Percentiles rank a stretch among this genome's conserved stretches.
These are phyloP conservation scores for Melampsora larici-populina DNA, from an alignment of 1,284 basidiomycete genomes.

Conservation along the genomic window DNA sequence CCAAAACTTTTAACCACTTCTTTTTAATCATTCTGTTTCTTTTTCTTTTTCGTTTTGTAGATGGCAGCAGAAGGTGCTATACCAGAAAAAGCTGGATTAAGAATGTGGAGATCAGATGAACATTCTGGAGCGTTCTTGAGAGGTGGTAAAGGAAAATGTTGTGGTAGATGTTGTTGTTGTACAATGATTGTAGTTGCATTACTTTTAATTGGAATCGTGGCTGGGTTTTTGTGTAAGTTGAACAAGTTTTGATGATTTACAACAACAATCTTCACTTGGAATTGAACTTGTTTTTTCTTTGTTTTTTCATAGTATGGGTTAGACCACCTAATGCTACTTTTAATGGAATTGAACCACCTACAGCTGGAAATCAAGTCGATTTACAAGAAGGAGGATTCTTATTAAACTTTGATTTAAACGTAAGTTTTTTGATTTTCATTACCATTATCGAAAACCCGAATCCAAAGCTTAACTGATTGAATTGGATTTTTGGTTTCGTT, in stretches of 20 bases:
- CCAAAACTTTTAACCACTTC: neutral
- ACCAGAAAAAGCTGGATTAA: conserved; percentile 52
- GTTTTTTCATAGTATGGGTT: conserved; percentile 48
- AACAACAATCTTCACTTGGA: too few species aligned
- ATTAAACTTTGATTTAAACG: conserved; percentile 47
- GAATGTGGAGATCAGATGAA: conserved; percentile 52
- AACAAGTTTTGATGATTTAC: too few species aligned
- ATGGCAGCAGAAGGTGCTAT: conserved; percentile 52
- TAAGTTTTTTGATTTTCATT: conserved; percentile 39
- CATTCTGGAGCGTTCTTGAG: conserved; percentile 49
- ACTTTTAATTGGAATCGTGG: conserved; percentile 50
- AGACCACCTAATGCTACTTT: conserved; percentile 51
- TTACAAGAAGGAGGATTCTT: conserved; percentile 47
- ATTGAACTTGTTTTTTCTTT: too few species aligned
- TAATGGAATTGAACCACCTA: conserved; percentile 49
- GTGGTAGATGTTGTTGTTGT: conserved; percentile 50
- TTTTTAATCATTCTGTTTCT: neutral
- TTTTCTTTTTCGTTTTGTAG: conserved; percentile 2
- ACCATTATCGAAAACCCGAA: neutral
- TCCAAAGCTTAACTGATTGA: neutral
- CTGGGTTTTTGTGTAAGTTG: conserved; percentile 50
- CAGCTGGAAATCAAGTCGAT: conserved; percentile 47
- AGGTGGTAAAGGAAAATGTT: conserved; percentile 48
- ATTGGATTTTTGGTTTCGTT: too few species aligned
- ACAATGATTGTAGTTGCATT: conserved; percentile 49